A percentile compares a stretch with the other conserved stretches of the same genome.
Conservation (phyloP, 2,329 filamentous ascomycete species). For the Trichoderma lentiforme region DNA sequence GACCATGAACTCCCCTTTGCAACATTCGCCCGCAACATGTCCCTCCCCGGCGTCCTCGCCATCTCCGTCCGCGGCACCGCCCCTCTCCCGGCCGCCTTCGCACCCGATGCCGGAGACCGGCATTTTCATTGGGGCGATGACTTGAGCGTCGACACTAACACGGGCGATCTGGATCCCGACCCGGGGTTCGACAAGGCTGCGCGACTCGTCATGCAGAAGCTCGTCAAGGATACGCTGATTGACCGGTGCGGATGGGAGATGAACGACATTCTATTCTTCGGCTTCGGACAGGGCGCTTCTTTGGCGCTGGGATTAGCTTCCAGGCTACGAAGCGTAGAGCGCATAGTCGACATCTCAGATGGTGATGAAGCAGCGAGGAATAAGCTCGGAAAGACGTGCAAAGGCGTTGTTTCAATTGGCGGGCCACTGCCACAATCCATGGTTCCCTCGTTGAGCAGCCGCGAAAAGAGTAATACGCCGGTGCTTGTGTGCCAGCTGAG, state of each 20-base stretch:
- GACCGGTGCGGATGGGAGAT: slow-evolving; percentile 56
- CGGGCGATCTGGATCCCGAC: slow-evolving; percentile 57
- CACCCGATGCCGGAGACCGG: slow-evolving; percentile 27
- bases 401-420: slow-evolving; percentile 62
- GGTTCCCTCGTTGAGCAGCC: slow-evolving; percentile 43
- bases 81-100: slow-evolving; percentile 65
- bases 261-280: slow-evolving; percentile 61
- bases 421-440: slow-evolving; percentile 54
- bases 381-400: slow-evolving; percentile 33
- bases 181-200: slow-evolving; percentile 56
- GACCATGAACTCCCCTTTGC: slow-evolving; percentile 69
- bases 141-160: slow-evolving; percentile 48
- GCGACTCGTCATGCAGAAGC: slow-evolving; percentile 43
- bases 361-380: background rate
- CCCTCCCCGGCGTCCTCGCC: slow-evolving; percentile 72
- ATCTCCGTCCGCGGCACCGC: slow-evolving; percentile 70
- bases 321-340: slow-evolving; percentile 36
- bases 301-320: slow-evolving; percentile 56
- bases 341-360: slow-evolving; percentile 35
- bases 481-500: slow-evolving; percentile 61
- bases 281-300: slow-evolving; percentile 66
- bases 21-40: slow-evolving; percentile 63
- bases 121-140: slow-evolving; percentile 68
- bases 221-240: slow-evolving; percentile 53
- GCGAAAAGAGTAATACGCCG: slow-evolving; percentile 59